Conservation (phyloP, 2,329 filamentous ascomycete genomes). For the Alternaria ventricosa region DNA sequence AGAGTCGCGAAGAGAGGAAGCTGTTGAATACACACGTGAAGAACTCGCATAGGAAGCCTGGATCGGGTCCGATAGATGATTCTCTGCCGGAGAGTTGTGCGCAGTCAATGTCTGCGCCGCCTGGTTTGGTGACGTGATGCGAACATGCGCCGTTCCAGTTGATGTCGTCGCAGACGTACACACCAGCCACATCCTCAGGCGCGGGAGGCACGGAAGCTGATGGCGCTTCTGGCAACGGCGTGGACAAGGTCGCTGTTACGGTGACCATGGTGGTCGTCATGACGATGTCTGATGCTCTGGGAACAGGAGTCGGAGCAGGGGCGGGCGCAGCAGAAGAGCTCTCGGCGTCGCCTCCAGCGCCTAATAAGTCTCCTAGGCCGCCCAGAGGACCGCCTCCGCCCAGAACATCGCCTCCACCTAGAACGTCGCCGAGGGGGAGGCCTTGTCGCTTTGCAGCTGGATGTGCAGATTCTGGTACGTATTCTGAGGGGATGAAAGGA, state of each 20-base stretch:
- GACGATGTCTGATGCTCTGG: neutral
- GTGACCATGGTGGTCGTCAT: neutral
- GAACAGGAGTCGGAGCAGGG: neutral
- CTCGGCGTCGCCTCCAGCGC: neutral
- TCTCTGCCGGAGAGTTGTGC: conserved; percentile 21
- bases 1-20: neutral
- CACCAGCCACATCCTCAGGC: neutral
- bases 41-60: conserved; percentile 33
- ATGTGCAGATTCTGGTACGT: neutral
- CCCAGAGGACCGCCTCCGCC: neutral
- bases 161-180: conserved; percentile 27
- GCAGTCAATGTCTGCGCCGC: conserved; percentile 21
- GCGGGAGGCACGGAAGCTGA: neutral
- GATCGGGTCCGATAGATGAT: conserved; percentile 30
- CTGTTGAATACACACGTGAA: conserved; percentile 42
- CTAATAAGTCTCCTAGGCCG: neutral
- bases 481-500: neutral
- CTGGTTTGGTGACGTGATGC: conserved; percentile 15
- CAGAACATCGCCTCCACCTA: neutral
- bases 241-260: neutral
- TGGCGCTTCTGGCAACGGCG: conserved; percentile 2
- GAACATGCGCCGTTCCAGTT: conserved; percentile 32
- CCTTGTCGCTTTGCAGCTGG: neutral
- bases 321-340: neutral
- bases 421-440: neutral